Evolutionary conservation across 768 basidiomycete genomes (phyloP), one percentile per base, ranked within the genome.

Genomic region (Coprinopsis marcescibilis): DNA sequence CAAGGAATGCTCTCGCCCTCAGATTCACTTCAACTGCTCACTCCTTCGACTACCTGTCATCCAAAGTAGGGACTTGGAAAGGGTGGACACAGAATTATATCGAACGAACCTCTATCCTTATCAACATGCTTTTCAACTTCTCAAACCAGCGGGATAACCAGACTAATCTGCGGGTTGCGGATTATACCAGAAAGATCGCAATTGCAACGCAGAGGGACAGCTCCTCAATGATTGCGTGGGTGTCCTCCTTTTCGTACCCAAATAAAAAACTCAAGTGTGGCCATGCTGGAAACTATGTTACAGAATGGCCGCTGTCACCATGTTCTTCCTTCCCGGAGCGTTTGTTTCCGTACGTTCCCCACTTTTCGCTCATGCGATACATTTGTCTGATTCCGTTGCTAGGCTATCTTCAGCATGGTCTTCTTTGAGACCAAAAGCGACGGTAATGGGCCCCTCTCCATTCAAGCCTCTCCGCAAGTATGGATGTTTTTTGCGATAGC

Each of bases 261-360:
- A 4, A 30, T n/a, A n/a, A n/a, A n/a, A n/a, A n/a, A n/a, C n/a
- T n/a, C n/a, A n/a, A n/a, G n/a, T n/a, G n/a, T n/a, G n/a, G n/a
- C 23, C 4, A 4, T 15, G 20, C 7, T 17, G 2, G 3, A 17
- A 6, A 11, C 23, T 19, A n/a, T n/a, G n/a, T n/a, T n/a, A n/a
- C n/a, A 60, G 59, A 14, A 60, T 60, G 51, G 57, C 59, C 19
- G 55, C 56, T 17, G 56, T 60, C 12, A 60, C 57, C 1, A 60
- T 60, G 59, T 49, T 60, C 19, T 60, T 60, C 44, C 52, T 60
- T 14, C 59, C 59, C 14, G 57, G 12, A 24, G 55, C 59, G 5
- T 60, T 60, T 43, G 54, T 60, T 6, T 60, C 54, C 3, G 59
- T 58, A 40, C 24, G 53, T 47, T 20, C 11, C 25, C 6, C n/a